phyloP scores from a whole-genome alignment of 129 eudicot species.

The Lactuca sativa region DNA sequence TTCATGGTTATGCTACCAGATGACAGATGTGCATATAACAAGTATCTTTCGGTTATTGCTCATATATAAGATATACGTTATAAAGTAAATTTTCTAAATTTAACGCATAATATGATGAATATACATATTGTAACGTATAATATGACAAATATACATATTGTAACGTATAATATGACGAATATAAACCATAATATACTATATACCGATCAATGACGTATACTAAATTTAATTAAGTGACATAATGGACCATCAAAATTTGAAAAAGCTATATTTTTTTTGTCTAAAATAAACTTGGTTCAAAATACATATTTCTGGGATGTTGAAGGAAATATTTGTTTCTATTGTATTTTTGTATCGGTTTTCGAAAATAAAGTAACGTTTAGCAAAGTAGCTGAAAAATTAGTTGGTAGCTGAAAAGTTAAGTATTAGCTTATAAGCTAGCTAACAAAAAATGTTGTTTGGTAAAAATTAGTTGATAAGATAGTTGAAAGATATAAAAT shows the following conservation, averaged over 20 bases:
- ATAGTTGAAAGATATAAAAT: too few relatives aligned
- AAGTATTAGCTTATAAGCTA: too few relatives aligned
- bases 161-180: not conserved
- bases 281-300: not conserved
- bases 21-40: not conserved
- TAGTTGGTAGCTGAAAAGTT: too few relatives aligned
- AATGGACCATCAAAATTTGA: not conserved
- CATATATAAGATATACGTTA: too few relatives aligned
- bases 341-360: too few relatives aligned
- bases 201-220: not conserved
- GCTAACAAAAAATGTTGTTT: too few relatives aligned
- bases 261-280: not conserved
- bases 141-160: not conserved
- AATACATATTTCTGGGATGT: not conserved
- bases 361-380: too few relatives aligned
- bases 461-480: too few relatives aligned
- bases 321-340: too few relatives aligned
- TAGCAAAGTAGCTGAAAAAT: too few relatives aligned
- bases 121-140: not conserved
- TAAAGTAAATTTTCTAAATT: not conserved
- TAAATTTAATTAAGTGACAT: too few relatives aligned
- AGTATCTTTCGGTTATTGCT: too few relatives aligned
- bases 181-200: not conserved
- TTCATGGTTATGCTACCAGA: not conserved
- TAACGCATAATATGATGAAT: not conserved